These are phyloP conservation scores for Alnus rubra DNA, from an alignment of 306 rosid genomes.

Conservation along the genomic window DNA sequence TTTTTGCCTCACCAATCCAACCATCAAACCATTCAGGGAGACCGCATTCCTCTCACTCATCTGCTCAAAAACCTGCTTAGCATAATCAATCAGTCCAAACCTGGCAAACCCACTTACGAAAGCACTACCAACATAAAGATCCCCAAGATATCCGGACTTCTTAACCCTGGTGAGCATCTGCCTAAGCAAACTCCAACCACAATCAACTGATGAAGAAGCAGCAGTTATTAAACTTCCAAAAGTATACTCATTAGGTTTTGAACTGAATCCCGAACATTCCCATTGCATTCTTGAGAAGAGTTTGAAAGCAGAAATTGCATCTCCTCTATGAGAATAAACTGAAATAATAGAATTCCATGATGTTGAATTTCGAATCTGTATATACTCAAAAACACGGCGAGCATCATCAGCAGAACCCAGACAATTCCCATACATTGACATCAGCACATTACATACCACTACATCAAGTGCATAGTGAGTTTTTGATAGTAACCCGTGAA, in stretches of 20 bases:
- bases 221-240: constrained; percentile 76
- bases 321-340: constrained; percentile 66
- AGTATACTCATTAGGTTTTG: constrained; percentile 74
- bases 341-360: constrained; percentile 92
- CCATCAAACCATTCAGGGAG: constrained; percentile 86
- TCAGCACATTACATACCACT: constrained; percentile 68
- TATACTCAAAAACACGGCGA: constrained; percentile 57
- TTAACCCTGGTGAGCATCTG: constrained; percentile 64
- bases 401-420: constrained; percentile 55
- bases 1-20: constrained; percentile 79
- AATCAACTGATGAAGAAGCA: constrained; percentile 46
- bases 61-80: constrained; percentile 64
- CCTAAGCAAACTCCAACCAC: constrained; percentile 54
- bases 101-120: constrained; percentile 78
- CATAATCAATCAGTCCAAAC: constrained; percentile 51
- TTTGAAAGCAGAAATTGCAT: constrained; percentile 59
- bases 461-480: constrained; percentile 47
- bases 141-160: constrained; percentile 60
- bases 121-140: constrained; percentile 87
- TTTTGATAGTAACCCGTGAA: constrained; percentile 69
- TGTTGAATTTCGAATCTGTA: constrained; percentile 42
- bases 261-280: constrained; percentile 32
- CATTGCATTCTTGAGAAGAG: constrained; percentile 66
- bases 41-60: constrained; percentile 70
- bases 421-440: constrained; percentile 74